phyloP scores from a whole-genome alignment of 306 rosid genomes.

The Chamaecrista fasciculata region DNA sequence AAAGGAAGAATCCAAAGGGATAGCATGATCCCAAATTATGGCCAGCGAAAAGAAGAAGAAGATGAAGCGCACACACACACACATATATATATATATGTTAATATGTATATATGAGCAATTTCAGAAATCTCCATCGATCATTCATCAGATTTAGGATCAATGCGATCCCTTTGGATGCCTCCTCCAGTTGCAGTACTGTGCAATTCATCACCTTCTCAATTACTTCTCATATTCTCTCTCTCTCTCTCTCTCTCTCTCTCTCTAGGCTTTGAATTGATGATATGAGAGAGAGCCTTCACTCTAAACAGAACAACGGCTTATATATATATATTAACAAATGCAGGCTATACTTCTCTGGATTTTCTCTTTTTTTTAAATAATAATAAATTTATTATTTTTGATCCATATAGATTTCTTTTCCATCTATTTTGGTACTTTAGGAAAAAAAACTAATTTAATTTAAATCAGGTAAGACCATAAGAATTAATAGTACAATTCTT shows the following conservation, averaged over 20 bases:
- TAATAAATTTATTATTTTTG: slow-evolving; percentile 12
- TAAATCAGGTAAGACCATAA: too few relatives aligned
- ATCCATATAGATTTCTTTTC: too few relatives aligned
- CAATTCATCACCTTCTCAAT: background rate
- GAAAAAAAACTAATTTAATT: too few relatives aligned
- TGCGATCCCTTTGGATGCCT: slow-evolving; percentile 71
- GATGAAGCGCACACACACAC: too few relatives aligned
- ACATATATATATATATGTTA: too few relatives aligned
- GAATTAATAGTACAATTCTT: too few relatives aligned
- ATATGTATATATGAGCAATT: background rate
- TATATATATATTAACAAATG: slow-evolving; percentile 30
- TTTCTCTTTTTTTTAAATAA: background rate
- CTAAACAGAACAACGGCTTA: slow-evolving; percentile 38
- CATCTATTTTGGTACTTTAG: too few relatives aligned
- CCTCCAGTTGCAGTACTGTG: slow-evolving; percentile 49
- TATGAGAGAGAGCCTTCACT: slow-evolving; percentile 34
- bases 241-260: background rate
- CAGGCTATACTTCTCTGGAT: background rate
- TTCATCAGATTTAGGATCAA: slow-evolving; percentile 42
- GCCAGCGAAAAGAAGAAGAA: background rate
- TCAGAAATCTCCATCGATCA: too few relatives aligned
- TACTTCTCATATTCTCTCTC: background rate
- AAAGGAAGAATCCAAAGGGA: slow-evolving; percentile 61
- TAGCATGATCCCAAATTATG: slow-evolving; percentile 50
- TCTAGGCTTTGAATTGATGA: background rate